Conservation (phyloP, 176 grass and related monocot genomes). For the Oryza longistaminata region DNA sequence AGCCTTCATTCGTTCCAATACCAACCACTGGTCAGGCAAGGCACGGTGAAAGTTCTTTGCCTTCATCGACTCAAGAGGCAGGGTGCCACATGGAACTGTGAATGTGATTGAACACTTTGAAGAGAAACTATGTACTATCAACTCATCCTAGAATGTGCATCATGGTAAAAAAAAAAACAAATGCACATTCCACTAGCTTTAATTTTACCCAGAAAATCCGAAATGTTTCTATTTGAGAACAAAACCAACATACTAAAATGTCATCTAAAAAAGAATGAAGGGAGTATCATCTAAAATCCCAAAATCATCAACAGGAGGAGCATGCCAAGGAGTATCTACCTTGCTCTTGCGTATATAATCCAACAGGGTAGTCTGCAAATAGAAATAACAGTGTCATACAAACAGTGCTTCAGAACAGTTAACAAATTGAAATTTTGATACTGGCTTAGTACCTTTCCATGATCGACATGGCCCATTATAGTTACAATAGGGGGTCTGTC, state of each 20-base stretch:
- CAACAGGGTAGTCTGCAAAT: constrained; percentile 83
- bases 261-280: too few species aligned
- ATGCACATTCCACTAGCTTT: too few species aligned
- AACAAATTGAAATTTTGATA: neutral
- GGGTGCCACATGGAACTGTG: too few species aligned
- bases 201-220: too few species aligned
- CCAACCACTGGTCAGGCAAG: neutral
- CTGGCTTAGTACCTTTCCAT: constrained; percentile 76
- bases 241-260: too few species aligned
- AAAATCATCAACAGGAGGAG: constrained; percentile 26
- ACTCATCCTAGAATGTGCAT: too few species aligned
- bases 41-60: too few species aligned
- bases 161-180: too few species aligned
- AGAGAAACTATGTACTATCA: too few species aligned
- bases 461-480: constrained; percentile 99
- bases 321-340: constrained; percentile 50
- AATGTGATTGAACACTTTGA: too few species aligned
- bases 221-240: too few species aligned
- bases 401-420: constrained; percentile 15
- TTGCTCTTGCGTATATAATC: constrained; percentile 95
- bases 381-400: constrained; percentile 37
- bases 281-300: neutral
- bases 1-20: neutral
- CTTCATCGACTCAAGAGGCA: too few species aligned
- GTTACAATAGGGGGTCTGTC: constrained; percentile 90